Conservation (phyloP, 2,329 filamentous ascomycete genomes). For the Cordyceps farinosa region DNA sequence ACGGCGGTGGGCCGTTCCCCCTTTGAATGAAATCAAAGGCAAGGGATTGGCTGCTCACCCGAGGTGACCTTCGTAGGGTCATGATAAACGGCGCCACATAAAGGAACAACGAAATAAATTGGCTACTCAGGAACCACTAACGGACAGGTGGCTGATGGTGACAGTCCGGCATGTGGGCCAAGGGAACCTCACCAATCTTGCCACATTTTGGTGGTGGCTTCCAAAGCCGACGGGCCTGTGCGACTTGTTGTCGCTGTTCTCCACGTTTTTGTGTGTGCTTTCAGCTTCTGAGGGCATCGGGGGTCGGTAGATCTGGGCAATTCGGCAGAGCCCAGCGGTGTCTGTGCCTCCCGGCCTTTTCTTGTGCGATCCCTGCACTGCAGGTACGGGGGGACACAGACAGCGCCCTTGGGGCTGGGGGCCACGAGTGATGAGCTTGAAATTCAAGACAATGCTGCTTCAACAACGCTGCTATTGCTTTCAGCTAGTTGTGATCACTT, state of each 20-base stretch:
- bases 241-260: not conserved
- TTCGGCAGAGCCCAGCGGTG: not conserved
- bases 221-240: not conserved
- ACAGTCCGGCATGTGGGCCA: slow-evolving; percentile 7
- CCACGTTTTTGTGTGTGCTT: not conserved
- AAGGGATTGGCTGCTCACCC: not conserved
- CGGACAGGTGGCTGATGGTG: not conserved
- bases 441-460: not conserved
- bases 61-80: not conserved
- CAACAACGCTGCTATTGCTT: too few relatives aligned
- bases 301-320: slow-evolving; percentile 6
- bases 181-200: not conserved
- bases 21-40: not conserved
- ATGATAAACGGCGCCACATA: slow-evolving; percentile 6
- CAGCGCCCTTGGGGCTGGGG: not conserved
- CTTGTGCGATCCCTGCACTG: slow-evolving; percentile 9
- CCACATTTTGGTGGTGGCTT: not conserved
- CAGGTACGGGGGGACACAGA: slow-evolving; percentile 2
- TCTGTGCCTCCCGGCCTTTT: not conserved
- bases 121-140: not conserved
- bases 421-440: not conserved
- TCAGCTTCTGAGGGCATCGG: slow-evolving; percentile 5
- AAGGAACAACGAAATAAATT: not conserved
- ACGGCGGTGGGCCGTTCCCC: not conserved
- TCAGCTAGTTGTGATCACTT: not conserved